Evolutionary conservation across 164 flowering plant species (phyloP).

Genomic region (Tetrastigma voinierianum): DNA sequence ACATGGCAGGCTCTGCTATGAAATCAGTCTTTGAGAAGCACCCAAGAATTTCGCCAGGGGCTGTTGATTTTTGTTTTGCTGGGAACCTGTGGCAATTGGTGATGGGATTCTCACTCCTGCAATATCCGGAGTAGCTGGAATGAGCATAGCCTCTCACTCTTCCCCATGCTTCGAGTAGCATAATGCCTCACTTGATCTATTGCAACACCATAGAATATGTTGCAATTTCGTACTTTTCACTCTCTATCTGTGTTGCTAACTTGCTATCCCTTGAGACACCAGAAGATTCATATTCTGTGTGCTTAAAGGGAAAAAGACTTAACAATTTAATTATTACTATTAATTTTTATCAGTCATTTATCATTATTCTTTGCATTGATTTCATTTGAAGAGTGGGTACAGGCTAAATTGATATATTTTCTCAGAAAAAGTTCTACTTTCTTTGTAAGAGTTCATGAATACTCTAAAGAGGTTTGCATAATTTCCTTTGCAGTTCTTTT

Average conservation of each 20-base stretch:
- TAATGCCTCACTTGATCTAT: background rate
- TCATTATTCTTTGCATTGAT: too few species aligned
- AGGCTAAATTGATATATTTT: background rate
- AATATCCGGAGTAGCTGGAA: slow-evolving; percentile 72
- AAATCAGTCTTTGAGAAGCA: slow-evolving; percentile 51
- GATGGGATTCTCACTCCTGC: slow-evolving; percentile 89
- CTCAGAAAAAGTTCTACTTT: slow-evolving; percentile 13
- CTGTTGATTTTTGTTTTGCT: slow-evolving; percentile 62
- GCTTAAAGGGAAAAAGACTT: too few species aligned
- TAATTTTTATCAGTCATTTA: slow-evolving; percentile 26
- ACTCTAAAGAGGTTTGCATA: slow-evolving; percentile 10
- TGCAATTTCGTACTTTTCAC: too few species aligned
- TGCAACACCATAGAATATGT: background rate
- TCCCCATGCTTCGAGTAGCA: too few species aligned
- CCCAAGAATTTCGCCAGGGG: slow-evolving; percentile 33
- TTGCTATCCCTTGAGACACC: too few species aligned
- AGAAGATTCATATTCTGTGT: background rate
- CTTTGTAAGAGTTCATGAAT: background rate
- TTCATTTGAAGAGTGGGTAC: too few species aligned
- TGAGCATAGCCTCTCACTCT: background rate
- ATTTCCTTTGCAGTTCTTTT: slow-evolving; percentile 54
- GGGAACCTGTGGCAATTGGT: slow-evolving; percentile 79
- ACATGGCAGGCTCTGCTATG: slow-evolving; percentile 42
- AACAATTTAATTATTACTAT: too few species aligned
- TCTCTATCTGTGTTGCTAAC: too few species aligned